Conservation (phyloP, 2,329 filamentous ascomycete genomes). For the Penicillium hordei region DNA sequence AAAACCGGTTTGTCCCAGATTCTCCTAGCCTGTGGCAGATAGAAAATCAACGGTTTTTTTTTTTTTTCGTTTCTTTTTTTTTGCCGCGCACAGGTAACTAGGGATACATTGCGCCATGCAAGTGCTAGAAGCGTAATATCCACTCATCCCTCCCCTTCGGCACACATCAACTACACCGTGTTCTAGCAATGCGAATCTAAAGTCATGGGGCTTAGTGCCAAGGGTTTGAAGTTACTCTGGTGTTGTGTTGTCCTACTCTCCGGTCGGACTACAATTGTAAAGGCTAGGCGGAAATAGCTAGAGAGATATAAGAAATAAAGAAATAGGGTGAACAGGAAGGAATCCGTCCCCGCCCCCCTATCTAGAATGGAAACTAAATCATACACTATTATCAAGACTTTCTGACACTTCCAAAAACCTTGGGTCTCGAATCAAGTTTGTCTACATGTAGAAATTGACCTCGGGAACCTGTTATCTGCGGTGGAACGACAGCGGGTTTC, state of each 20-base stretch:
- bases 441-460: not conserved
- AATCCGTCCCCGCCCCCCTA: no score
- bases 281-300: not conserved
- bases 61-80: not conserved
- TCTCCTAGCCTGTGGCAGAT: not conserved
- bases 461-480: not conserved
- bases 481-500: not conserved
- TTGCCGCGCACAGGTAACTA: conserved; percentile 8
- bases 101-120: conserved; percentile 12
- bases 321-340: not conserved
- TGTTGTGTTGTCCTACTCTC: not conserved
- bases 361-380: not conserved
- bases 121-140: conserved; percentile 10
- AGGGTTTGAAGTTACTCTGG: not conserved
- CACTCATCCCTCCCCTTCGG: not conserved
- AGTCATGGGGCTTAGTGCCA: not conserved
- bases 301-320: no score
- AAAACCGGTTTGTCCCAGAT: conserved; percentile 6
- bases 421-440: not conserved
- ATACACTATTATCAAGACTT: conserved; percentile 5
- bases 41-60: not conserved
- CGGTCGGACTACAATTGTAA: not conserved
- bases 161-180: not conserved
- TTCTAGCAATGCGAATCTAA: not conserved
- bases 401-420: not conserved